phyloP scores from a whole-genome alignment of 139 green algal genomes.

The Eudorina sp. region DNA sequence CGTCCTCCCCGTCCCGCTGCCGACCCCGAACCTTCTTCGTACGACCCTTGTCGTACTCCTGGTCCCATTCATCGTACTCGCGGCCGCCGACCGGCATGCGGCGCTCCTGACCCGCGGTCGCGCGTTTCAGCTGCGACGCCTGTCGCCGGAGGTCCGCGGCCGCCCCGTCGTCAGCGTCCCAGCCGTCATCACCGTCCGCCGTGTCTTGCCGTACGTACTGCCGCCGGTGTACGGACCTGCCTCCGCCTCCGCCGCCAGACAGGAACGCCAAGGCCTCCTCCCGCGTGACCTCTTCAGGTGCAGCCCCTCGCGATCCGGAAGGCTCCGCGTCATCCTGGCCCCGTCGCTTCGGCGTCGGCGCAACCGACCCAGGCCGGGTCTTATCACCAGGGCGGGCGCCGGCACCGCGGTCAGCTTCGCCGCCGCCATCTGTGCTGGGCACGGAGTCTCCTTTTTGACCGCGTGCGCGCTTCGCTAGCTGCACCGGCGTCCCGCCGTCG shows the following conservation, averaged over 20 bases:
- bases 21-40: conserved; percentile 74
- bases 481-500: too few species aligned
- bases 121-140: neutral
- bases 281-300: neutral
- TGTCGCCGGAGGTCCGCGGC: conserved; percentile 7
- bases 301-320: too few species aligned
- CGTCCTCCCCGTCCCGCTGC: conserved; percentile 20
- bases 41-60: conserved; percentile 75
- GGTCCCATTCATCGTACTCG: conserved; percentile 71
- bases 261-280: neutral
- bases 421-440: too few species aligned
- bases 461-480: too few species aligned
- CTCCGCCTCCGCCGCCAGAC: neutral
- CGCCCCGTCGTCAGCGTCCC: conserved; percentile 7
- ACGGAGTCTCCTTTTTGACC: too few species aligned
- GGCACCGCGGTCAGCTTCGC: too few species aligned
- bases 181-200: neutral
- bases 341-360: too few species aligned
- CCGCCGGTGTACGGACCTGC: too few species aligned
- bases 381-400: too few species aligned
- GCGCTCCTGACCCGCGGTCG: neutral
- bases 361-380: too few species aligned
- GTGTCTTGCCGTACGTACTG: too few species aligned
- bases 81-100: neutral
- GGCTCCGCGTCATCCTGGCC: too few species aligned